phyloP scores from a whole-genome alignment of 306 rosid genomes.

The Vigna trinervia region DNA sequence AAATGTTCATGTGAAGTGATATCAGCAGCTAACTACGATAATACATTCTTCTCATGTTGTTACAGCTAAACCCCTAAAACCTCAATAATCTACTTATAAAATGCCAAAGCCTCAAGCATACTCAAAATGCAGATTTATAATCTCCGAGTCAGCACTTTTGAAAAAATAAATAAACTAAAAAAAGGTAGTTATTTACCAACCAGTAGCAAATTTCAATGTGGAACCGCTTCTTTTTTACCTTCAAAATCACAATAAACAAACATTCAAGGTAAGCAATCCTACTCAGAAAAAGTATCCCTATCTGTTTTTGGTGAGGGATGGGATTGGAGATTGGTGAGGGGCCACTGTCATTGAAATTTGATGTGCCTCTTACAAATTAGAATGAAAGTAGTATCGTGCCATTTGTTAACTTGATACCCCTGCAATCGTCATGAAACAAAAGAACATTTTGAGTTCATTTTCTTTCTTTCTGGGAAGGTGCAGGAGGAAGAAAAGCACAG shows the following conservation, averaged over 20 bases:
- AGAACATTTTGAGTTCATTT: slow-evolving; percentile 13
- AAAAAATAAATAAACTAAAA: neutral
- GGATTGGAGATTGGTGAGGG: slow-evolving; percentile 33
- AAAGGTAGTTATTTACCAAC: slow-evolving; percentile 9
- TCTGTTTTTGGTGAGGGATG: slow-evolving; percentile 37
- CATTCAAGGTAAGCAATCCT: slow-evolving; percentile 12
- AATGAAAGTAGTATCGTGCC: slow-evolving; percentile 6
- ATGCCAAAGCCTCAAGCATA: neutral
- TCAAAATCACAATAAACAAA: slow-evolving; percentile 24
- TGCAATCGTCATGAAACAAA: slow-evolving; percentile 36
- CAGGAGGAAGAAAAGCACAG: slow-evolving; percentile 20
- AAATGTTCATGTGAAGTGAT: neutral
- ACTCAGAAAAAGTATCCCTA: slow-evolving; percentile 27
- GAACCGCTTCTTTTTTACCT: neutral
- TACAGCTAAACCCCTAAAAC: slow-evolving; percentile 13
- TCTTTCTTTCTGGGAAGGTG: slow-evolving; percentile 23
- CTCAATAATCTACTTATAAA: neutral
- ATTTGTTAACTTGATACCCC: slow-evolving; percentile 20
- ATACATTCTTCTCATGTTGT: slow-evolving; percentile 7
- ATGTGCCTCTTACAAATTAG: slow-evolving; percentile 22
- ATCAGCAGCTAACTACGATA: slow-evolving; percentile 21
- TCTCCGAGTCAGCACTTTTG: neutral
- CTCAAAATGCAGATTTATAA: neutral
- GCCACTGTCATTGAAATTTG: slow-evolving; percentile 30
- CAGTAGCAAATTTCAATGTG: slow-evolving; percentile 1